Evolutionary conservation across 768 basidiomycete species (phyloP), one percentile per base, ranked within the genome.

Genomic region (Tricholoma terreum): DNA sequence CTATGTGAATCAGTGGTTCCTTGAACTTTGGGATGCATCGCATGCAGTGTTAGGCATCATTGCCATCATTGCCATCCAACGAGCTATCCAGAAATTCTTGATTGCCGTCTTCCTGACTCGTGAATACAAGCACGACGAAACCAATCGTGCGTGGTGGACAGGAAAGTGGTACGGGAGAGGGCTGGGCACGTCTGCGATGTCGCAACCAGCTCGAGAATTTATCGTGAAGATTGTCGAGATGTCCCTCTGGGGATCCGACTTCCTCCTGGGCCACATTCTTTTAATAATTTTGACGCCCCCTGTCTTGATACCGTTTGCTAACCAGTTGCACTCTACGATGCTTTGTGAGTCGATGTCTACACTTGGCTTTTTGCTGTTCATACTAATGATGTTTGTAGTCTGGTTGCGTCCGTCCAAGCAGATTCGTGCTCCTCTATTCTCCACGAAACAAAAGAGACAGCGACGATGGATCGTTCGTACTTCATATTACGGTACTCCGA

Each of bases 61-160:
- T 60, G 81, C 91, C 36, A 88, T 95, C 58, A 84, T 97, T 60
- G 85, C 90, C 22, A 86, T 99, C 50, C 95, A 98, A 73, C 84
- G 97, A 48, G 87, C 91, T 35, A 83, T 98, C 64, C 90, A 93
- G 76, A 98, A 98, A 78, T 85, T 96, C 60, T 80, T 97, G 54
- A 98, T 98, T 60, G 83, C 94, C 5, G 89, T 94, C 46, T 93
- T 95, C 82, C 81, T 98, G 46, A 92, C 94, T 22, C 89, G 97
- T 67, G 97, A 99, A 74, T 96, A 89, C 80, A 98, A 98, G 77
- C 93, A 97, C 69, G 97, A 99, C 68, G 94, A 98, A 77, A 95
- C 92, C 24, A 98, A 98, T 76, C 83, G 92, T 59, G 95, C 95
- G 1, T 98, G 96, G 96, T 99, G 97, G 97, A 94, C 95, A 15